phyloP scores from a whole-genome alignment of 495 filamentous ascomycete genomes.

The Cercophora scortea region DNA sequence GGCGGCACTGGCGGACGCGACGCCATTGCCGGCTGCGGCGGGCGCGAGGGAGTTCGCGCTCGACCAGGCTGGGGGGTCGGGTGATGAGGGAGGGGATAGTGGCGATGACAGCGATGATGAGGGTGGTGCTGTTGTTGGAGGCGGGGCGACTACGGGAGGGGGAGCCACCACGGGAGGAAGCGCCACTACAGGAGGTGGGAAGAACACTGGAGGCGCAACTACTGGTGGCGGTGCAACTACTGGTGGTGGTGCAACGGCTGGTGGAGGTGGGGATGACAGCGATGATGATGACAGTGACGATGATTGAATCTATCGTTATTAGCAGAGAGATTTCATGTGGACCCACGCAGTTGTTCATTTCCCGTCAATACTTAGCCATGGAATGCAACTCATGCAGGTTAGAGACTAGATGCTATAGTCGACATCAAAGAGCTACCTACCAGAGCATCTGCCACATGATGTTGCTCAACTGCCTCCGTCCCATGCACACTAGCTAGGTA shows the following conservation, averaged over 20 bases:
- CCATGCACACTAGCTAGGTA: too few relatives aligned
- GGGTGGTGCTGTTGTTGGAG: not conserved
- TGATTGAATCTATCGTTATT: not conserved
- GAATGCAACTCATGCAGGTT: too few relatives aligned
- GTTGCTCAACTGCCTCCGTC: too few relatives aligned
- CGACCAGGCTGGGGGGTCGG: not conserved
- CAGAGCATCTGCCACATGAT: too few relatives aligned
- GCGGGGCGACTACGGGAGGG: not conserved
- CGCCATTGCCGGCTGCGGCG: not conserved
- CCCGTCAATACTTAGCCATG: too few relatives aligned
- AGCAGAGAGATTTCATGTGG: too few relatives aligned
- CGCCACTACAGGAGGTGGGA: not conserved
- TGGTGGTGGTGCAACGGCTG: not conserved
- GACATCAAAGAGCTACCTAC: too few relatives aligned
- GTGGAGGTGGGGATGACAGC: not conserved
- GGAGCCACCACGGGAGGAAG: not conserved
- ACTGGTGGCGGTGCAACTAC: not conserved
- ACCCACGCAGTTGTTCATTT: too few relatives aligned
- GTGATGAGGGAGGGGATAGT: constrained; percentile 3
- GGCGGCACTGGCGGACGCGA: constrained; percentile 13
- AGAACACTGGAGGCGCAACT: not conserved
- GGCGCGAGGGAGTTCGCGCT: not conserved
- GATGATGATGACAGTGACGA: not conserved
- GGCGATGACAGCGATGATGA: constrained; percentile 3
- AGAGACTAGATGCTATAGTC: too few relatives aligned